Conservation (phyloP, 345 rosid genomes). For the Eucalyptus pumila region DNA sequence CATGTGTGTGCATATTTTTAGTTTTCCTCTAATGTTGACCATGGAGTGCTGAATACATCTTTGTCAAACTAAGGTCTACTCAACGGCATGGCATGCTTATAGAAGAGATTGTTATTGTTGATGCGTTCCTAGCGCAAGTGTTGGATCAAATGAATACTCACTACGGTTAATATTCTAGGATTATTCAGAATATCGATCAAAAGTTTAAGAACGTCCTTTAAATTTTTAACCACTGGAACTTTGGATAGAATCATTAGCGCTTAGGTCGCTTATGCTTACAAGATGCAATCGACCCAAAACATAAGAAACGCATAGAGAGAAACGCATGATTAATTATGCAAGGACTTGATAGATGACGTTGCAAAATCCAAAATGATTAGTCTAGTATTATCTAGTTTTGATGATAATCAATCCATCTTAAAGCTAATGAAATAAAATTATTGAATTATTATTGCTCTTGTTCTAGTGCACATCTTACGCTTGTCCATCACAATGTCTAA, state of each 20-base stretch:
- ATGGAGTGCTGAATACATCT: background rate
- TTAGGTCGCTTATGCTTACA: background rate
- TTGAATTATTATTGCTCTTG: background rate
- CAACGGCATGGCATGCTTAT: rapidly evolving
- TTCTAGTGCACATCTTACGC: background rate
- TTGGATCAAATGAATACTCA: background rate
- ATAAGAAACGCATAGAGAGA: background rate
- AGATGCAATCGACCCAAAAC: background rate
- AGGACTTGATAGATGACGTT: background rate
- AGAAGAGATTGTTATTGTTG: background rate
- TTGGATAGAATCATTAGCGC: background rate
- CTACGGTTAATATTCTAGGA: rapidly evolving
- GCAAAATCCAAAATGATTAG: background rate
- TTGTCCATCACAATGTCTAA: background rate
- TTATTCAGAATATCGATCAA: background rate
- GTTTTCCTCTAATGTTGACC: background rate
- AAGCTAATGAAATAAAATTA: background rate
- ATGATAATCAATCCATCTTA: background rate
- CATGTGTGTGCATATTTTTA: rapidly evolving
- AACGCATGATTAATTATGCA: background rate
- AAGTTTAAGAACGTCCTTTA: background rate
- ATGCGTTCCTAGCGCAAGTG: rapidly evolving
- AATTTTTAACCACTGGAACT: background rate
- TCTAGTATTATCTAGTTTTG: background rate
- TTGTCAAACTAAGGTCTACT: background rate